Evolutionary conservation across 331 rosid species (phyloP).

Genomic region (Prunus yedoensis): DNA sequence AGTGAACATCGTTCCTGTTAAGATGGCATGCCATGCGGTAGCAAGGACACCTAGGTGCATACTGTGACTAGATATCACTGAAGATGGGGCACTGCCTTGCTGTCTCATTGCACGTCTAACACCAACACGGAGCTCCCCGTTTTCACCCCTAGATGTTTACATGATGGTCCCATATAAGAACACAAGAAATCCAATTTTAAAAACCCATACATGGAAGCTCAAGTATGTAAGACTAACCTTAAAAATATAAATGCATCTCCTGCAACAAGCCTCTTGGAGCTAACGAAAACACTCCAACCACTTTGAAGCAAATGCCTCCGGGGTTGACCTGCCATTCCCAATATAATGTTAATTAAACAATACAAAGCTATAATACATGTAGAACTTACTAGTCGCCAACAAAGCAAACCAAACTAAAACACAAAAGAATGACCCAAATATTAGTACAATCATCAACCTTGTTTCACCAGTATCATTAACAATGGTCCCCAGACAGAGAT

Average conservation of each 20-base stretch:
- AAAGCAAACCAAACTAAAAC: not conserved
- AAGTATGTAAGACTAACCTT: conserved; percentile 43
- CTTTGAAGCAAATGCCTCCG: conserved; percentile 95
- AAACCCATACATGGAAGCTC: not conserved
- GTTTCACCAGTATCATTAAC: not conserved
- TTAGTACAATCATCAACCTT: not conserved
- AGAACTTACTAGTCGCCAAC: not conserved
- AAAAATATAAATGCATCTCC: conserved; percentile 97
- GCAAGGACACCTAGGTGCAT: conserved; percentile 99
- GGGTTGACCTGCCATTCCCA: conserved; percentile 81
- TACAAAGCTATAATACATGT: not conserved
- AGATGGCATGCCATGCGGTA: conserved; percentile 93
- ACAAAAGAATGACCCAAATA: not conserved
- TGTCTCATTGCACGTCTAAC: conserved; percentile 98
- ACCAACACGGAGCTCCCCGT: conserved; percentile 95
- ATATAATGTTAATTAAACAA: not conserved
- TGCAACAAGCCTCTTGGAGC: conserved; percentile 97
- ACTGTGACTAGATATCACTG: conserved; percentile 96
- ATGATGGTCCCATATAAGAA: conserved; percentile 9
- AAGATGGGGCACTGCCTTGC: conserved; percentile 84
- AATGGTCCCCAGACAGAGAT: not conserved
- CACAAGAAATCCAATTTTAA: not conserved
- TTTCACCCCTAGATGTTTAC: conserved; percentile 74
- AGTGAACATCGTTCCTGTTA: conserved; percentile 88
- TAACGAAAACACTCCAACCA: conserved; percentile 98